Evolutionary conservation across 2,329 filamentous ascomycete species (phyloP).

Genomic region (Setomelanomma holmii): DNA sequence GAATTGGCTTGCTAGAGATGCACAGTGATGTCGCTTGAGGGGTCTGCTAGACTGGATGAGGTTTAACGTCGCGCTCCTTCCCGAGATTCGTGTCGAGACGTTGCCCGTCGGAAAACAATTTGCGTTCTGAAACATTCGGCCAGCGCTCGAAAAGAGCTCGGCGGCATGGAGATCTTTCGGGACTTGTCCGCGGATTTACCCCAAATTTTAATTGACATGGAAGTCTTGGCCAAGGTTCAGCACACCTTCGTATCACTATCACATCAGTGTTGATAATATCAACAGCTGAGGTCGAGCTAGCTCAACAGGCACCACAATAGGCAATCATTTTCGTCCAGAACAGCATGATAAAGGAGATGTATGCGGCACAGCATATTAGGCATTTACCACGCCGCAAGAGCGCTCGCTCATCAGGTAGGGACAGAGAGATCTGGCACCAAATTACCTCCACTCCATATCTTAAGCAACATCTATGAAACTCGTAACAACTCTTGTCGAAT

Average conservation of each 20-base stretch:
- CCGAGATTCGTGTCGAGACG: constrained; percentile 9
- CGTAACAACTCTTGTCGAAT: too few species aligned
- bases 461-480: too few species aligned
- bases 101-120: constrained; percentile 31
- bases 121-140: constrained; percentile 9
- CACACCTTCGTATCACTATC: not conserved
- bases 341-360: too few species aligned
- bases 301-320: too few species aligned
- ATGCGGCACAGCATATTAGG: too few species aligned
- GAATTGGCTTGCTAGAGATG: constrained; percentile 6
- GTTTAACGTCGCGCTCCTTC: constrained; percentile 10
- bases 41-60: constrained; percentile 8
- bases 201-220: not conserved
- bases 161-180: constrained; percentile 29
- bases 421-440: too few species aligned
- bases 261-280: not conserved
- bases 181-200: not conserved
- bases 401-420: too few species aligned
- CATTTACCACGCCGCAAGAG: too few species aligned
- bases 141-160: constrained; percentile 27
- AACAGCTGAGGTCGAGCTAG: too few species aligned
- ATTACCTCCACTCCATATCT: too few species aligned
- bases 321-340: too few species aligned
- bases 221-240: constrained; percentile 2
- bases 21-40: constrained; percentile 27